Evolutionary conservation across 2,329 filamentous ascomycete genomes (phyloP).

Genomic region (Cladorrhinum sp.): DNA sequence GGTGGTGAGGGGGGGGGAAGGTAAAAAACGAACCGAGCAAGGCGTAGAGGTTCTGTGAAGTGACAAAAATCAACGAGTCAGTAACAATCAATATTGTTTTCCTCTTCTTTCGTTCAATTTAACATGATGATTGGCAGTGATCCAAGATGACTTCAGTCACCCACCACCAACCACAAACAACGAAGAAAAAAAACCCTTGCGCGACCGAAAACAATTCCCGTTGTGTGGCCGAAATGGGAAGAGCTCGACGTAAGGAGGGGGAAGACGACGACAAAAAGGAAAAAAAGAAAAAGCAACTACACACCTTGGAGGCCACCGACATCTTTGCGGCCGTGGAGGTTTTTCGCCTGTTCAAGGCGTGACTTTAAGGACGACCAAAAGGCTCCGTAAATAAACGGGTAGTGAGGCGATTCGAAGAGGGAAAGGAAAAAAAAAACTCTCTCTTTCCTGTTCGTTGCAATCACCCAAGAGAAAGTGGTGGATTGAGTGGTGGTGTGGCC

Average conservation of each 20-base stretch:
- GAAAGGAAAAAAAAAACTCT: slow-evolving; percentile 21
- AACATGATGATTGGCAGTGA: not conserved
- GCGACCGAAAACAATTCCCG: not conserved
- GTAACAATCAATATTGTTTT: slow-evolving; percentile 14
- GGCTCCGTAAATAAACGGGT: slow-evolving; percentile 15
- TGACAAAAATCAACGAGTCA: slow-evolving; percentile 24
- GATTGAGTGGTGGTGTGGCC: slow-evolving; percentile 13
- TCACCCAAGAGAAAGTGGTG: slow-evolving; percentile 1
- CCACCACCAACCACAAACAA: not conserved
- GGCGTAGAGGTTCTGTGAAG: slow-evolving; percentile 85
- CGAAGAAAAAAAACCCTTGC: not conserved
- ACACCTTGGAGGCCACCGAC: slow-evolving; percentile 61
- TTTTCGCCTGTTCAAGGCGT: slow-evolving; percentile 38
- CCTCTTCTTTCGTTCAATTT: not conserved
- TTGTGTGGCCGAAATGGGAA: not conserved
- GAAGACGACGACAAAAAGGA: not conserved
- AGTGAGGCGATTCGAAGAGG: slow-evolving; percentile 11
- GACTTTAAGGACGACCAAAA: slow-evolving; percentile 32
- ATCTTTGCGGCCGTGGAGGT: slow-evolving; percentile 47
- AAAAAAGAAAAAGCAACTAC: slow-evolving; percentile 28
- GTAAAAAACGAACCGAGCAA: slow-evolving; percentile 75
- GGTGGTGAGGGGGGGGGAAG: not conserved
- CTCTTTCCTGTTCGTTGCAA: slow-evolving; percentile 4
- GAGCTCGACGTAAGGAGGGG: not conserved
- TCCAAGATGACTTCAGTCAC: not conserved